phyloP scores from a whole-genome alignment of 495 filamentous ascomycete genomes.

The Chaetomium cochliodes region DNA sequence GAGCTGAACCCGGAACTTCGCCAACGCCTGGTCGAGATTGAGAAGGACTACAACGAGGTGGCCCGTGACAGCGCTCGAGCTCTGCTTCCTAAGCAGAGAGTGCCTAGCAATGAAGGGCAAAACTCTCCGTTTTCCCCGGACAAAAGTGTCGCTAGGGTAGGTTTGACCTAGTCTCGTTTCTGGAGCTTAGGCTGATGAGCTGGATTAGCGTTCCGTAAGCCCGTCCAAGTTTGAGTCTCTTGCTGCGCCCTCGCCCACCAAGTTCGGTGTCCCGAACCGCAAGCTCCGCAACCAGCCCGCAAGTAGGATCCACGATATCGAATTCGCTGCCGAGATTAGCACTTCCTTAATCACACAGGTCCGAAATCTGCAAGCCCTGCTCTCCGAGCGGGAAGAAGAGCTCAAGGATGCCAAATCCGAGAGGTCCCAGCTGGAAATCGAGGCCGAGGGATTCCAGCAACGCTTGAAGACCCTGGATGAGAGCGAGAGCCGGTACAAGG shows the following conservation, averaged over 20 bases:
- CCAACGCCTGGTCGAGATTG: slow-evolving; percentile 79
- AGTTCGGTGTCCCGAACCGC: slow-evolving; percentile 77
- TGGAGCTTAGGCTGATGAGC: slow-evolving; percentile 26
- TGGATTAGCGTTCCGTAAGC: slow-evolving; percentile 61
- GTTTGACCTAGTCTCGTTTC: slow-evolving; percentile 4
- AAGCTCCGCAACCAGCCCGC: slow-evolving; percentile 88
- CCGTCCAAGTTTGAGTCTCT: slow-evolving; percentile 80
- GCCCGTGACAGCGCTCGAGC: slow-evolving; percentile 85
- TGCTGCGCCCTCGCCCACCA: slow-evolving; percentile 84
- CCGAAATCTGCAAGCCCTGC: slow-evolving; percentile 76
- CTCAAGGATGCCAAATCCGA: slow-evolving; percentile 71
- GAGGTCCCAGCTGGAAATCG: slow-evolving; percentile 73
- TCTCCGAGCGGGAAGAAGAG: slow-evolving; percentile 83
- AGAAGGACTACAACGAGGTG: slow-evolving; percentile 93
- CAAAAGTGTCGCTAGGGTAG: slow-evolving; percentile 54
- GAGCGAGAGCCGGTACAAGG: slow-evolving; percentile 91
- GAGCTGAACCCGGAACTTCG: slow-evolving; percentile 82
- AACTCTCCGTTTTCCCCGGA: slow-evolving; percentile 64
- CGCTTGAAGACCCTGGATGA: slow-evolving; percentile 81
- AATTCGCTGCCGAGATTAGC: slow-evolving; percentile 93
- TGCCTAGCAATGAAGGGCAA: slow-evolving; percentile 62
- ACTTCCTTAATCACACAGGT: slow-evolving; percentile 87
- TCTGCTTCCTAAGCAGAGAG: slow-evolving; percentile 80
- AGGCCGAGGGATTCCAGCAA: slow-evolving; percentile 74
- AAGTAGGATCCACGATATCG: slow-evolving; percentile 84